Base-by-base conservation (phyloP, 164 flowering plant species). In the Umbilicus rupestris region DNA sequence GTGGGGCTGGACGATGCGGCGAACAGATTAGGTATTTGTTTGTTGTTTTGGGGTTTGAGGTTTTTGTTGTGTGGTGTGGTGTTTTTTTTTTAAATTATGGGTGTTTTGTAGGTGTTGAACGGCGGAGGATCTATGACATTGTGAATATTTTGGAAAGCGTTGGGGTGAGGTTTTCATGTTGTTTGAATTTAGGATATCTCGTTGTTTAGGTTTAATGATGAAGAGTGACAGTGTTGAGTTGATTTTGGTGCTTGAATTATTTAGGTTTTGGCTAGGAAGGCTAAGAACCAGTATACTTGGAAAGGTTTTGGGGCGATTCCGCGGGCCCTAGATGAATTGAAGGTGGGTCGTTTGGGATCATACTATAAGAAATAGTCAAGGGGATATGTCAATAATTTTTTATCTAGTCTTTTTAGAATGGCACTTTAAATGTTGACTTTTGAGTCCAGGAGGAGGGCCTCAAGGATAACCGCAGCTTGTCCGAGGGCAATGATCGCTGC, bases 141-240 rank as follows among this genome's bases (percentile, higher is more conserved):
- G 99, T 92, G 52, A 95, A 95, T 76, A 92, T 95, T 2, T 69
- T 95, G 74, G 99, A 95, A 68, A 90, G 99, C 63, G 84, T 95
- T 68, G 99, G 99, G 55, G 99, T 92, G 68, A 78, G 89, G 63
- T 63, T 41, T 39, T 63, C 28, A 2, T 63, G 39, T 24, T 0
- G 11, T 55, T 26, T 28, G 19, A 28, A 55, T 55, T 55, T 55
- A n/a, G 55, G 55, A 1, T 55, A 3, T 26, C 17, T 55, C 28
- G 60, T 1, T 10, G 60, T 14, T 55, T 28, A 12, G 60, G 35
- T n/a, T n/a, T n/a, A n/a, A n/a, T n/a, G 60, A 11, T 1, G 9
- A 29, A 26, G 59, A 26, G 33, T 26, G 33, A 15, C 3, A 11
- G 29, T 20, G 24, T 16, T 55, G 29, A 16, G 58, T 52, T 52